phyloP scores from a whole-genome alignment of 352 stramenopile genomes.

The Phytopythium delawarense region DNA sequence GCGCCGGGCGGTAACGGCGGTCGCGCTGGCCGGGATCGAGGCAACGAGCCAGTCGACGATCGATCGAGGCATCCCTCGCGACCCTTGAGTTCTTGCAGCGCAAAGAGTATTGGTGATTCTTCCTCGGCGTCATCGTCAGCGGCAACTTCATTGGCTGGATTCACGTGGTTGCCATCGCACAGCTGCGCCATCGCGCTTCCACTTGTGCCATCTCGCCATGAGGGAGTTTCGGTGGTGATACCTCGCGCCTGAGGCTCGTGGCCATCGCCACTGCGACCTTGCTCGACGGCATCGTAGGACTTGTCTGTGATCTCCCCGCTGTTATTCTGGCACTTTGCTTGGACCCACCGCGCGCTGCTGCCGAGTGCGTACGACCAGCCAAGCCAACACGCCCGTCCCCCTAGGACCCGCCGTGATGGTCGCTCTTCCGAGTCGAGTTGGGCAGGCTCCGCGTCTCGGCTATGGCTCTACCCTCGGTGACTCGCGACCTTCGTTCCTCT shows the following conservation, averaged over 20 bases:
- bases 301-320: conserved; percentile 69
- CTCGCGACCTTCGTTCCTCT: conserved; percentile 15
- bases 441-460: background rate
- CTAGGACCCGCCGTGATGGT: conserved; percentile 35
- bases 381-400: conserved; percentile 38
- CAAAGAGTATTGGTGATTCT: conserved; percentile 75
- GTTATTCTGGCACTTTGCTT: conserved; percentile 58
- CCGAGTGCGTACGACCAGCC: conserved; percentile 73
- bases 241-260: conserved; percentile 15
- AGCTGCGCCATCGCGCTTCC: conserved; percentile 34
- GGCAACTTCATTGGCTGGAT: conserved; percentile 78
- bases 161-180: conserved; percentile 44
- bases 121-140: conserved; percentile 65
- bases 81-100: conserved; percentile 75
- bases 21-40: conserved; percentile 33
- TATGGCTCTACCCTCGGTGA: background rate
- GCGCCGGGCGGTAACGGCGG: conserved; percentile 1
- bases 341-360: conserved; percentile 34
- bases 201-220: conserved; percentile 16
- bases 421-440: background rate
- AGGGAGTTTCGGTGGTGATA: background rate
- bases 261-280: conserved; percentile 28
- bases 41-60: conserved; percentile 57
- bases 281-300: conserved; percentile 68
- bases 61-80: conserved; percentile 50